These are phyloP conservation scores for Alternaria ventricosa DNA, from an alignment of 2,329 filamentous ascomycete species.

Conservation along the genomic window DNA sequence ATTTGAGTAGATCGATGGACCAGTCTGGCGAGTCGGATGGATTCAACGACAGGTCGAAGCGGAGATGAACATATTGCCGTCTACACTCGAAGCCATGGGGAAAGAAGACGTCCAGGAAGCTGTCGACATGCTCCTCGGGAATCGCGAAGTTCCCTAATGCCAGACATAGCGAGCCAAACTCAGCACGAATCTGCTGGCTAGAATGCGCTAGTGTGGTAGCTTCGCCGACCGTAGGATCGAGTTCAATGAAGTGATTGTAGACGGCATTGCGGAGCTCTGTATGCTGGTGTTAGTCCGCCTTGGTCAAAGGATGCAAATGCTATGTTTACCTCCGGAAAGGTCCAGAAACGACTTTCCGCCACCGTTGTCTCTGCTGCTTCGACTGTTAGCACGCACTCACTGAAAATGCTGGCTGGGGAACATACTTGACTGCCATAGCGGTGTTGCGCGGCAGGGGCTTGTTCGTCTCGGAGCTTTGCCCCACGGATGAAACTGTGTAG, in stretches of 20 bases:
- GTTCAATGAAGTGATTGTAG: background rate
- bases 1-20: too few species aligned
- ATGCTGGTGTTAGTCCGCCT: background rate
- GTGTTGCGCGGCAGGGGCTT: background rate
- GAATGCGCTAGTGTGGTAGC: background rate
- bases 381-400: background rate
- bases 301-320: too few species aligned
- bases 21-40: too few species aligned
- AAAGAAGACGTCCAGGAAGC: background rate
- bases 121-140: background rate
- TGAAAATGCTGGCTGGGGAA: background rate
- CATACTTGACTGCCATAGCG: background rate
- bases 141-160: rapidly evolving
- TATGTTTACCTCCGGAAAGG: background rate
- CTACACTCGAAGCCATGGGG: too few species aligned
- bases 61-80: too few species aligned
- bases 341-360: background rate
- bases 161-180: background rate
- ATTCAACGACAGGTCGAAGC: too few species aligned
- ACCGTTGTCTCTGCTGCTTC: rapidly evolving
- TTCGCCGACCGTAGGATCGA: background rate
- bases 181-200: background rate
- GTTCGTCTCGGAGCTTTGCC: background rate
- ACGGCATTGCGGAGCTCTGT: background rate
- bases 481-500: background rate